Percentiles rank a stretch among this genome's conserved stretches.
Conservation (phyloP, 345 rosid genomes). For the Populus euphratica region DNA sequence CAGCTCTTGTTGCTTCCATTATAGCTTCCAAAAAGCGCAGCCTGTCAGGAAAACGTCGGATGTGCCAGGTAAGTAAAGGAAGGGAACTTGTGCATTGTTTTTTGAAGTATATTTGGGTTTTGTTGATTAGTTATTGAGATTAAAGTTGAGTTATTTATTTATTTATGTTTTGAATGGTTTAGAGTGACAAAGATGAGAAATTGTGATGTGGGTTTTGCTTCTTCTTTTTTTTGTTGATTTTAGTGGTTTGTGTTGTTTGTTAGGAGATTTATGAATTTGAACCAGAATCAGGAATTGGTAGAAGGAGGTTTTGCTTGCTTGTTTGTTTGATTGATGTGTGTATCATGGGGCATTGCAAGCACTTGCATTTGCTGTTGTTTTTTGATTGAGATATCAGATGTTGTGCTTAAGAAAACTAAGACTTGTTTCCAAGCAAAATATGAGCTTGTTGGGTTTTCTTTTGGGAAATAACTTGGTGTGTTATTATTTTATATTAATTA, state of each 20-base stretch:
- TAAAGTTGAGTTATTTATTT: neutral
- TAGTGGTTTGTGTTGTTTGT: neutral
- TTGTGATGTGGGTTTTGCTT: neutral
- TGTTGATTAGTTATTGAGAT: neutral
- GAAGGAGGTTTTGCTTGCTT: neutral
- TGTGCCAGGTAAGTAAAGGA: constrained; percentile 51
- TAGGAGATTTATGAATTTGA: neutral
- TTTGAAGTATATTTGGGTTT: neutral
- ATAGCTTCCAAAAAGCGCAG: constrained; percentile 93
- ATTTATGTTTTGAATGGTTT: neutral
- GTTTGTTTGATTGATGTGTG: neutral
- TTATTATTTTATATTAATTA: neutral
- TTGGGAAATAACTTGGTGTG: neutral
- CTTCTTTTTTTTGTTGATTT: neutral
- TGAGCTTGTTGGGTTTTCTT: neutral
- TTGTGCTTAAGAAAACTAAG: too few relatives aligned
- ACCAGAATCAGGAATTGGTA: neutral
- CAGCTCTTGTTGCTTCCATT: constrained; percentile 71
- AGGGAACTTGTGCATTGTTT: neutral
- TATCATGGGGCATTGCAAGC: neutral
- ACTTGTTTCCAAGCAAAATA: neutral
- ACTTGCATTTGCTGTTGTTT: too few relatives aligned
- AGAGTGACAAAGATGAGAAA: neutral
- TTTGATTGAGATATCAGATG: neutral
- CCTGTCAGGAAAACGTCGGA: constrained; percentile 64